phyloP scores from a whole-genome alignment of 352 stramenopile species.

The Phytophthora constricta region DNA sequence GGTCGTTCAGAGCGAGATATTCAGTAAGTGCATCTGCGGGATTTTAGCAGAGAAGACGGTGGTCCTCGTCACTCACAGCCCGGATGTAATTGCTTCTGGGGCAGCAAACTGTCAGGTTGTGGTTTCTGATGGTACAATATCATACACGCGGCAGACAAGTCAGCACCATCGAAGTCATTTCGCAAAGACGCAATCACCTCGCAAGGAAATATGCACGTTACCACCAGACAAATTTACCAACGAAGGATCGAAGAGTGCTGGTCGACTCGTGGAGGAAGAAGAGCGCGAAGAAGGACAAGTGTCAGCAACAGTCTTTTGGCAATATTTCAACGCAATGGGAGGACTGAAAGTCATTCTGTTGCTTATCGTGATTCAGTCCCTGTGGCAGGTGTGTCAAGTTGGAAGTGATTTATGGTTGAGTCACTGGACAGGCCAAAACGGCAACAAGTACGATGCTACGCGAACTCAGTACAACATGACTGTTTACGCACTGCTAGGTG shows the following conservation, averaged over 20 bases:
- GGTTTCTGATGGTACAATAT: slow-evolving; percentile 19
- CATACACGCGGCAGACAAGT: neutral
- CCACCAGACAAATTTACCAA: neutral
- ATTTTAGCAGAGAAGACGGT: slow-evolving; percentile 61
- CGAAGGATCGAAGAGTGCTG: slow-evolving; percentile 3
- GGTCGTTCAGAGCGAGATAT: slow-evolving; percentile 92
- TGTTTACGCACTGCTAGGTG: slow-evolving; percentile 36
- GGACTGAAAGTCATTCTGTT: slow-evolving; percentile 24
- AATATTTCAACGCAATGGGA: slow-evolving; percentile 49
- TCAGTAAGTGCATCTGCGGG: slow-evolving; percentile 48
- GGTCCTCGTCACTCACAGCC: slow-evolving; percentile 91
- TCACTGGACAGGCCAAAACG: slow-evolving; percentile 46
- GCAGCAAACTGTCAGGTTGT: slow-evolving; percentile 21
- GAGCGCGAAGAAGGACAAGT: slow-evolving; percentile 46
- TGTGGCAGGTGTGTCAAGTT: slow-evolving; percentile 45
- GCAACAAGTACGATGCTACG: slow-evolving; percentile 16
- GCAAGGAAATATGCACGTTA: neutral
- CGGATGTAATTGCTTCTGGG: slow-evolving; percentile 54
- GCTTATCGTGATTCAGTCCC: slow-evolving; percentile 17
- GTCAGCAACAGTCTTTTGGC: slow-evolving; percentile 37
- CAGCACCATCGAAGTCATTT: slow-evolving; percentile 6
- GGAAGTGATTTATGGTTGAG: slow-evolving; percentile 38
- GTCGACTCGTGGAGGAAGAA: slow-evolving; percentile 48
- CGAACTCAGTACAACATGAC: slow-evolving; percentile 29
- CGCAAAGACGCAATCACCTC: neutral